Evolutionary conservation across 805 yeast species (phyloP).

Genomic region (Saccharomycopsis lassenensis): DNA sequence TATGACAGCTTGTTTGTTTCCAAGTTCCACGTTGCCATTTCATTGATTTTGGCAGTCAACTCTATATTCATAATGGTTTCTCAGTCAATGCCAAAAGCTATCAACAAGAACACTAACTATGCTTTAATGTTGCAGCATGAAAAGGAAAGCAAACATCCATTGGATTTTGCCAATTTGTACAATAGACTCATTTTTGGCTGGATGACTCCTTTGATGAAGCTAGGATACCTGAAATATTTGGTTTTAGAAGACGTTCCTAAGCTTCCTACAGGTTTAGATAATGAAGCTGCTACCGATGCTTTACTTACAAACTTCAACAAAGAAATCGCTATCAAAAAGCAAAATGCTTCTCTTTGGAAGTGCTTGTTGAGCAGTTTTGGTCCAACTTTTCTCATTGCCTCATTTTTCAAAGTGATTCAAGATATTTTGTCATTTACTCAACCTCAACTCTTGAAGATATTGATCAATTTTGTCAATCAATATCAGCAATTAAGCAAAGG

Average conservation of each 20-base stretch:
- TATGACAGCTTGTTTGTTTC: conserved; percentile 13
- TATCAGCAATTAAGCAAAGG: conserved; percentile 29
- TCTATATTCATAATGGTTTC: conserved; percentile 25
- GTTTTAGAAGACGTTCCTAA: conserved; percentile 60
- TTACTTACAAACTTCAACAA: conserved; percentile 49
- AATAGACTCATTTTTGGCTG: conserved; percentile 75
- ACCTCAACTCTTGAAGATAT: conserved; percentile 65
- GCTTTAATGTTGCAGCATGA: conserved; percentile 27
- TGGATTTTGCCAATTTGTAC: conserved; percentile 56
- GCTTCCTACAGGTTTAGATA: conserved; percentile 56
- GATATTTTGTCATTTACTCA: conserved; percentile 79
- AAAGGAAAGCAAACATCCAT: conserved; percentile 32
- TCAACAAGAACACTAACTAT: conserved; percentile 28
- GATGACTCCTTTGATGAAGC: conserved; percentile 79
- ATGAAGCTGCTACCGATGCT: conserved; percentile 37
- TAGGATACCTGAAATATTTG: conserved; percentile 56
- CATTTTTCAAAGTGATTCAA: conserved; percentile 37
- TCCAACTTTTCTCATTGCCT: conserved; percentile 38
- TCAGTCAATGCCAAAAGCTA: conserved; percentile 31
- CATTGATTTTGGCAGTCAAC: conserved; percentile 25
- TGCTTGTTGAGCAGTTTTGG: conserved; percentile 72
- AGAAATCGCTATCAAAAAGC: conserved; percentile 23
- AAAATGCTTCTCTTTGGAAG: conserved; percentile 39
- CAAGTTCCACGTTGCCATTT: conserved; percentile 23
- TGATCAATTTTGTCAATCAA: conserved; percentile 54